Evolutionary conservation across 192 early-diverging fungal genomes (phyloP).

Genomic region (Rhizoclosmatium sp.): DNA sequence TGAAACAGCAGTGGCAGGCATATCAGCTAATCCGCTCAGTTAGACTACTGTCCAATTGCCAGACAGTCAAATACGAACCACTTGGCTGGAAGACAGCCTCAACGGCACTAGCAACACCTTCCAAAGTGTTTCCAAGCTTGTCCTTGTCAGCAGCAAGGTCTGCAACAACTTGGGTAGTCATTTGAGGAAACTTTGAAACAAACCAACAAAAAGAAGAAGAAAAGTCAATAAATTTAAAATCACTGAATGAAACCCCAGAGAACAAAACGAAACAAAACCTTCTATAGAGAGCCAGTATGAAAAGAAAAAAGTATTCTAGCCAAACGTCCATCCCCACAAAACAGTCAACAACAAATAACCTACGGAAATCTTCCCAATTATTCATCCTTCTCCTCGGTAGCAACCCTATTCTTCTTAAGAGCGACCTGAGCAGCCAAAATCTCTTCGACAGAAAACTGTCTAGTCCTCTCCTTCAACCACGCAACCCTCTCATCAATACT

Average conservation of each 20-base stretch:
- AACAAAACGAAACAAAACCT: too few species aligned
- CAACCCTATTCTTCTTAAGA: background rate
- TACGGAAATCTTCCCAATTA: background rate
- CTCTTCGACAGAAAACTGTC: conserved; percentile 36
- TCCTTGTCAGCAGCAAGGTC: background rate
- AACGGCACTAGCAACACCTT: conserved; percentile 19
- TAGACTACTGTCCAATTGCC: background rate
- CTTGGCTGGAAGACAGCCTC: conserved; percentile 42
- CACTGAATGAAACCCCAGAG: too few species aligned
- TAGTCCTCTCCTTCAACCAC: conserved; percentile 37
- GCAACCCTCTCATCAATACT: conserved; percentile 34
- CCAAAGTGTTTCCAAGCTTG: conserved; percentile 26
- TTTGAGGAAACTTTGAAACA: too few species aligned
- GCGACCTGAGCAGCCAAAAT: conserved; percentile 11
- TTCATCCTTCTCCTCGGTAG: background rate
- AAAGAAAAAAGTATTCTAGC: too few species aligned
- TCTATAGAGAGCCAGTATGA: too few species aligned
- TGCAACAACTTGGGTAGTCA: background rate
- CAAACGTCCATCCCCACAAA: too few species aligned
- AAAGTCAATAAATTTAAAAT: background rate
- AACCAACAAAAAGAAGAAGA: background rate
- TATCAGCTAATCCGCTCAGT: conserved; percentile 49
- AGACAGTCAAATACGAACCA: conserved; percentile 12
- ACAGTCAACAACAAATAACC: too few species aligned
- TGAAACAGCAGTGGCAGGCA: conserved; percentile 70